These are phyloP conservation scores for Periconia sp. DNA, from an alignment of 2,329 filamentous ascomycete species.

Conservation along the genomic window DNA sequence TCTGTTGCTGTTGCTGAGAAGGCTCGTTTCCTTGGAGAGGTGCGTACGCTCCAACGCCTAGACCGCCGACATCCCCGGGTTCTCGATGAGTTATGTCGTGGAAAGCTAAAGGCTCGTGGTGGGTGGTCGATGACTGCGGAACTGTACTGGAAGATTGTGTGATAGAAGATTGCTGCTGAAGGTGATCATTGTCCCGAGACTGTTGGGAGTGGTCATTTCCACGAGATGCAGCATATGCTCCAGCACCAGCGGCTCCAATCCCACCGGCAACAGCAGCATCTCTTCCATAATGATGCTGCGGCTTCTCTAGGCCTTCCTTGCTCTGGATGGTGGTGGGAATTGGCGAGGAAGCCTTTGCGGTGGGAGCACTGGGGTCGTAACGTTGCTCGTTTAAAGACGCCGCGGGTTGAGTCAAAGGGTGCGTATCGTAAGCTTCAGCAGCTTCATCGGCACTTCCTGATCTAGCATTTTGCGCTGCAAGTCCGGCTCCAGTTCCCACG, in stretches of 20 bases:
- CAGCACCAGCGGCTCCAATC: slow-evolving; percentile 13
- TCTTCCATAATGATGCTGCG: slow-evolving; percentile 23
- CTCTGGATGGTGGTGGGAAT: neutral
- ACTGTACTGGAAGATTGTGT: neutral
- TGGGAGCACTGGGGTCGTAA: slow-evolving; percentile 15
- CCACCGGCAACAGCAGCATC: slow-evolving; percentile 25
- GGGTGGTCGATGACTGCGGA: too few relatives aligned
- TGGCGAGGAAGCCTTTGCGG: slow-evolving; percentile 7
- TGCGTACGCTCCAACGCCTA: neutral
- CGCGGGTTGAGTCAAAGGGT: slow-evolving; percentile 30
- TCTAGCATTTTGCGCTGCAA: slow-evolving; percentile 27
- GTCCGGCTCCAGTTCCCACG: slow-evolving; percentile 32
- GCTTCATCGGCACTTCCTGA: slow-evolving; percentile 16
- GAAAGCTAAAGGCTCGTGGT: neutral
- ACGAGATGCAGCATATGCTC: slow-evolving; percentile 10
- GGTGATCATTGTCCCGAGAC: slow-evolving; percentile 2
- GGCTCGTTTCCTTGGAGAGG: too few relatives aligned
- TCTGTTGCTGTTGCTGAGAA: too few relatives aligned
- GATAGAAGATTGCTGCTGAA: neutral
- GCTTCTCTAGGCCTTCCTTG: neutral
- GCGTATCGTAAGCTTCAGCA: slow-evolving; percentile 28
- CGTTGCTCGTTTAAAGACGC: slow-evolving; percentile 30
- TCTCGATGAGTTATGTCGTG: neutral
- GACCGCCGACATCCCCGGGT: too few relatives aligned
- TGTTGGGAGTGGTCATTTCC: slow-evolving; percentile 1